phyloP scores from a whole-genome alignment of 179 eudicot genomes.

The Carnegiea gigantea region DNA sequence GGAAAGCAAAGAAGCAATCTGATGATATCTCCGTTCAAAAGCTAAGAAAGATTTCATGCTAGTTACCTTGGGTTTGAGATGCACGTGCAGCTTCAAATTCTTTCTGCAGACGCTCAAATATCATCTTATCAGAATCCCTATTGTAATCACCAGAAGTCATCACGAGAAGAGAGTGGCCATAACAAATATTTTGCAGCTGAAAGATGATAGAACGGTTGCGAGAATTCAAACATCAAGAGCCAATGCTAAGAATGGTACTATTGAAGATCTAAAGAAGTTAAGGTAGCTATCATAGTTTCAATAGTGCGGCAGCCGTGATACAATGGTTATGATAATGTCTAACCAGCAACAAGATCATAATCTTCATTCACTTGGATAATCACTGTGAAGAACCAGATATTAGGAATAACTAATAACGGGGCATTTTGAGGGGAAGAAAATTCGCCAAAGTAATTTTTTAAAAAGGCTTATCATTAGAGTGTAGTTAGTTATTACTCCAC shows the following conservation, averaged over 20 bases:
- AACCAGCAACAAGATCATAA: too few species aligned
- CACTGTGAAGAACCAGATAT: too few species aligned
- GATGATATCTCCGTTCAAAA: background rate
- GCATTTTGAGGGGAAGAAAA: too few species aligned
- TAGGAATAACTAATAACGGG: too few species aligned
- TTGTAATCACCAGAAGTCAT: background rate
- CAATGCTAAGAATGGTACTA: background rate
- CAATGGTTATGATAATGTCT: too few species aligned
- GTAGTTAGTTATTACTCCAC: too few species aligned
- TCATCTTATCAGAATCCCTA: slow-evolving; percentile 92
- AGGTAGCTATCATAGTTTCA: background rate
- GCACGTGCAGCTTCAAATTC: slow-evolving; percentile 92
- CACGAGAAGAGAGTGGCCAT: background rate
- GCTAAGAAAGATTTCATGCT: background rate
- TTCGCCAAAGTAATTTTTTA: too few species aligned
- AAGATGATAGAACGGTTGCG: background rate
- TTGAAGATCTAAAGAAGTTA: background rate
- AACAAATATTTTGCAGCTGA: background rate
- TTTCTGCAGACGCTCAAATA: slow-evolving; percentile 90
- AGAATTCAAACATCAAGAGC: background rate
- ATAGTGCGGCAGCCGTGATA: background rate
- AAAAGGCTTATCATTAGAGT: too few species aligned
- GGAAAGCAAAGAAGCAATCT: background rate
- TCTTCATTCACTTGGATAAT: too few species aligned
- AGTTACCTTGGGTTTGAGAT: slow-evolving; percentile 84